A percentile compares a stretch with the other conserved stretches of the same genome.
Conservation (phyloP, 306 rosid genomes). For the Bauhinia variegata region DNA sequence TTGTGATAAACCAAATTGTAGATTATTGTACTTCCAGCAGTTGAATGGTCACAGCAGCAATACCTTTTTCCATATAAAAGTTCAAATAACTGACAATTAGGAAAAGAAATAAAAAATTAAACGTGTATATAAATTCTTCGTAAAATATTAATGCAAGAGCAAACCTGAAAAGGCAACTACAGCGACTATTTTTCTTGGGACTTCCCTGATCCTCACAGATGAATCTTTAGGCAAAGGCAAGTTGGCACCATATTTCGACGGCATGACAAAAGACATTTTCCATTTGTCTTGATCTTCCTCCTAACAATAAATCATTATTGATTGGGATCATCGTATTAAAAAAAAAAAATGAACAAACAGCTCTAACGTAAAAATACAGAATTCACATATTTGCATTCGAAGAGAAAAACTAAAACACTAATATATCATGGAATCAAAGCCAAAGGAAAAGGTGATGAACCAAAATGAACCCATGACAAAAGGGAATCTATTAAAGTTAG, state of each 20-base stretch:
- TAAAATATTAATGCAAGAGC: constrained; percentile 37
- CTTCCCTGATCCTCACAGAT: constrained; percentile 77
- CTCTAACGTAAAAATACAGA: neutral
- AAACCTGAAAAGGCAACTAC: constrained; percentile 90
- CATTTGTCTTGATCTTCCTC: constrained; percentile 68
- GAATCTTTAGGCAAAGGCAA: constrained; percentile 83
- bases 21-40: constrained; percentile 10
- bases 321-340: constrained; percentile 29
- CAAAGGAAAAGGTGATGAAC: neutral
- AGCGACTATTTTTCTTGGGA: constrained; percentile 71
- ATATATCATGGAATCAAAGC: constrained; percentile 20
- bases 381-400: too few relatives aligned
- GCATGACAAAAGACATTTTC: constrained; percentile 93
- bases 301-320: constrained; percentile 48
- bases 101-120: neutral
- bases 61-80: constrained; percentile 10
- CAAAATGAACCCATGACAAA: constrained; percentile 9
- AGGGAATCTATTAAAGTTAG: neutral
- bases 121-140: neutral
- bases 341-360: constrained; percentile 1
- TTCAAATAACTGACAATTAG: constrained; percentile 1
- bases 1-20: constrained; percentile 20
- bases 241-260: constrained; percentile 79
- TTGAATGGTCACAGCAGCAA: constrained; percentile 18
- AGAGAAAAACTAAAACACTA: constrained; percentile 4